These are phyloP conservation scores for Brassica juncea DNA, from an alignment of 345 rosid genomes.

Conservation along the genomic window DNA sequence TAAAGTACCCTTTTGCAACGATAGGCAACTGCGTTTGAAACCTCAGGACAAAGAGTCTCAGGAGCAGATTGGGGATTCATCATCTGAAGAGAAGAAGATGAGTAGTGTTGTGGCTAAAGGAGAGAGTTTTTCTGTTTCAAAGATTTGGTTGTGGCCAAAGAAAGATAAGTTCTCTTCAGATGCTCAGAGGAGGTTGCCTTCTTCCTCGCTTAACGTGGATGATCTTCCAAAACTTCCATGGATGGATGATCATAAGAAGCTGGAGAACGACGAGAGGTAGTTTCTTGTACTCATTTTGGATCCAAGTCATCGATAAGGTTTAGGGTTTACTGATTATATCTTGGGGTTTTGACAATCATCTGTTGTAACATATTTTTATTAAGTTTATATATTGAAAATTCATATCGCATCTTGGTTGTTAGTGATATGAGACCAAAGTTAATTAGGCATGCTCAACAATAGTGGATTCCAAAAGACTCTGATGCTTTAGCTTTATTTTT, in stretches of 20 bases:
- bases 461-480: conserved; percentile 33
- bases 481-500: conserved; percentile 37
- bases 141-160: conserved; percentile 91
- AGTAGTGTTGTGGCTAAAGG: conserved; percentile 64
- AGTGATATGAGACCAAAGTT: conserved; percentile 24
- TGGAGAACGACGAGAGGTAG: conserved; percentile 41
- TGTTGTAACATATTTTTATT: conserved; percentile 36
- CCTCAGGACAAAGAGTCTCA: conserved; percentile 36
- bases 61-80: conserved; percentile 23
- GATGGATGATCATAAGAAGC: conserved; percentile 54
- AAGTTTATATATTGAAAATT: background rate
- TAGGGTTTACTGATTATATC: conserved; percentile 26
- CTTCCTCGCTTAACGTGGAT: conserved; percentile 55
- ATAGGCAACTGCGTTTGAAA: conserved; percentile 17
- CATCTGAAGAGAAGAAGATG: conserved; percentile 61
- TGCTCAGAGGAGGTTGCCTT: conserved; percentile 51
- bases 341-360: conserved; percentile 19
- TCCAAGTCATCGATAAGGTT: conserved; percentile 2
- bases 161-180: conserved; percentile 62
- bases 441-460: background rate
- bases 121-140: conserved; percentile 80
- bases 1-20: conserved; percentile 51
- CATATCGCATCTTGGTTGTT: conserved; percentile 4
- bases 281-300: conserved; percentile 7
- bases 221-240: conserved; percentile 68